Evolutionary conservation across 2,329 filamentous ascomycete genomes (phyloP).

Genomic region (Trichoderma afroharzianum): DNA sequence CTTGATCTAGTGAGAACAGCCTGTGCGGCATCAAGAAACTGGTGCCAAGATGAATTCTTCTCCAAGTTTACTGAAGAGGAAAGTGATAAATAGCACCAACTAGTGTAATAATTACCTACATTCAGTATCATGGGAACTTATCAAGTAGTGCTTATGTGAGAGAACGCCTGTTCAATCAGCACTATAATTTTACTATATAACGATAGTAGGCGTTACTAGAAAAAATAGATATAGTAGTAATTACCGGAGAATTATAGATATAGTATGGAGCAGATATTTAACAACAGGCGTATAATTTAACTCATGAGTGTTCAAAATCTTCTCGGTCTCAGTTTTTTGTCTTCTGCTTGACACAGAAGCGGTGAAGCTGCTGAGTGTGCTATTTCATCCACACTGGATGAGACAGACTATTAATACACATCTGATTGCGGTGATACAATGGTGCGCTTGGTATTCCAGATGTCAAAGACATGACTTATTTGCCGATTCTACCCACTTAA

Average conservation of each 20-base stretch:
- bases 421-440: neutral
- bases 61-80: neutral
- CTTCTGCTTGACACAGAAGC: neutral
- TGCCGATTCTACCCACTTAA: neutral
- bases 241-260: too few species aligned
- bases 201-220: too few species aligned
- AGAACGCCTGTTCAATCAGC: too few species aligned
- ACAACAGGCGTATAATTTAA: too few species aligned
- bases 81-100: neutral
- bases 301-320: too few species aligned
- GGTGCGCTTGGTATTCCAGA: neutral
- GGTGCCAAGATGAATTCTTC: neutral
- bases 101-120: neutral
- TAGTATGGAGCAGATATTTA: too few species aligned
- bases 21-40: neutral
- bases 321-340: too few species aligned
- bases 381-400: neutral
- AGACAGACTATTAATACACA: neutral
- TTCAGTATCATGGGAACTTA: too few species aligned
- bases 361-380: neutral
- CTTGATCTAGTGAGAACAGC: neutral
- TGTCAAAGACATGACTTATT: neutral
- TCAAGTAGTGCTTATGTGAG: too few species aligned
- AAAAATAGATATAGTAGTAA: neutral
- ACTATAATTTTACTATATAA: too few species aligned